Evolutionary conservation across 2,329 filamentous ascomycete species (phyloP), one percentile per base, ranked within the genome.

Genomic region (Akanthomyces lecanii): DNA sequence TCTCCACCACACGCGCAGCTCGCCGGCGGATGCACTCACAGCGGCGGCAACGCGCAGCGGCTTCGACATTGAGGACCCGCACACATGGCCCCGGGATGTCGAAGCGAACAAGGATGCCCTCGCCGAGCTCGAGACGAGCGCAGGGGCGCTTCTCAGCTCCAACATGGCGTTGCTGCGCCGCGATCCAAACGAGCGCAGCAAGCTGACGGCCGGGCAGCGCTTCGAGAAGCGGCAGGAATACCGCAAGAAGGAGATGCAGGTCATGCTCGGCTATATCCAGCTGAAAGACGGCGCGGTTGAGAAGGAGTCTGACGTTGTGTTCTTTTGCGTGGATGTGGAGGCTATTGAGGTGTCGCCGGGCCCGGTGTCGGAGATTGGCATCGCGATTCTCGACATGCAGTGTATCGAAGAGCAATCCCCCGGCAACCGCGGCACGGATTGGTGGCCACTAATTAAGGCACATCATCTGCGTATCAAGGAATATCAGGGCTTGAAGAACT

Each of bases 291-390:
- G 45, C 23, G 44, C 12, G 16, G 63, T 62, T 21, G 66, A 61
- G 10, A 45, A 47, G 1, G n/a, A 21, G 38, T 47, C 51, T 21
- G 65, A 71, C 25, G 67, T 71, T 5, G 81, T 96, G 8, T 89
- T 97, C 68, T 79, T 97, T 64, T 86, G 84, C 65, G 80, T 98
- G 51, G 95, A 99, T 69, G 79, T 95, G 38, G 95, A 99, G 74
- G 87, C 89, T 1, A 91, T 88, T 63, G 95, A 99, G 73, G 76
- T 77, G 25, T 79, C 84, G 51, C 83, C 86, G 14, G 78, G 81
- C 40, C 78, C 84, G 14, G 82, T 98, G 64, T 96, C 93, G 0
- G 95, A 99, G 74, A 81, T 99, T 45, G 95, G 95, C 0, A 80
- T 99, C 47, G 88, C 91, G 1, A 87, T 88, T 3, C 79, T 98